These are phyloP conservation scores for Penicillium nordicum DNA, from an alignment of 2,329 filamentous ascomycete species.

Conservation along the genomic window DNA sequence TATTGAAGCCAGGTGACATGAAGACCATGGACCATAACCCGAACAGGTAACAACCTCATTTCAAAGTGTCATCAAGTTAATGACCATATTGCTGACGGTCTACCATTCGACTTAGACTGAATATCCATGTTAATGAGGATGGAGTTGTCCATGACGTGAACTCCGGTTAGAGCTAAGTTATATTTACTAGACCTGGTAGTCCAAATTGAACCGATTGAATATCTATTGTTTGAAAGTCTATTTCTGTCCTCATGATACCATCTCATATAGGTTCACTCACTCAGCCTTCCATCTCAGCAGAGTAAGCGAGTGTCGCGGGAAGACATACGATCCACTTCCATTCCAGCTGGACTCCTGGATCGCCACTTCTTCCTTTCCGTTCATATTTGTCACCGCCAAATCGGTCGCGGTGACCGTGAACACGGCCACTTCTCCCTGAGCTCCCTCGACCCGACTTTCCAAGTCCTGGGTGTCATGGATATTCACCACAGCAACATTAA, in stretches of 20 bases:
- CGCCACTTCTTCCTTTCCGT: constrained; percentile 59
- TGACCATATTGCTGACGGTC: constrained; percentile 1
- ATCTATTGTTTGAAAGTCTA: neutral
- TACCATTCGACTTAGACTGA: constrained; percentile 32
- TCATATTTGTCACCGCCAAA: constrained; percentile 61
- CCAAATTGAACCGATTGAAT: neutral
- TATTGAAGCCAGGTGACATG: constrained; percentile 40
- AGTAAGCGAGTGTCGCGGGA: constrained; percentile 68
- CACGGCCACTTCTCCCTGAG: constrained; percentile 53
- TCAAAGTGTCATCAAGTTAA: neutral
- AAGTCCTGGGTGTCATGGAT: constrained; percentile 61
- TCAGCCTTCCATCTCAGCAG: constrained; percentile 56
- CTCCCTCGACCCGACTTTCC: constrained; percentile 58
- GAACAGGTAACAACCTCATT: constrained; percentile 36
- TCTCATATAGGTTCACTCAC: neutral
- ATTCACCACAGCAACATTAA: constrained; percentile 71
- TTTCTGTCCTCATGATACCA: neutral
- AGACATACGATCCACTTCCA: constrained; percentile 59
- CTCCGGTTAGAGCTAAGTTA: constrained; percentile 29
- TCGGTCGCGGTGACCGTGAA: constrained; percentile 60
- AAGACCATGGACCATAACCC: constrained; percentile 43
- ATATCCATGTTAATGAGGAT: constrained; percentile 44
- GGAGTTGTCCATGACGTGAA: constrained; percentile 45
- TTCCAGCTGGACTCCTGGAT: constrained; percentile 63
- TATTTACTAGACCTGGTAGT: neutral